Conservation (phyloP, 441 rosid genomes). For the Biscutella auriculata region DNA sequence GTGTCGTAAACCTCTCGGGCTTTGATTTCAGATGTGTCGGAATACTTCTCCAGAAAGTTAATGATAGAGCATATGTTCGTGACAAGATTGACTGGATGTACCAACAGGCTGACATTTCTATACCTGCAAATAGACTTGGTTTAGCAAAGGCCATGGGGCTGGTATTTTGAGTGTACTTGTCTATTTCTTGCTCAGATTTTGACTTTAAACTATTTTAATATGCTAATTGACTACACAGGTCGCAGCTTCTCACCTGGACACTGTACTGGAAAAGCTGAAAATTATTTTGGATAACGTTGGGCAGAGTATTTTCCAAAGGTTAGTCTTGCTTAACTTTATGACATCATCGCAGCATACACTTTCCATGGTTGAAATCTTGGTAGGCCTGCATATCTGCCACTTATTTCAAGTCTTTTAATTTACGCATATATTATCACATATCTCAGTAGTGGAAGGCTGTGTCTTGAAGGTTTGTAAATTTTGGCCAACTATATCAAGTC, state of each 20-base stretch:
- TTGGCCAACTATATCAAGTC: constrained; percentile 1
- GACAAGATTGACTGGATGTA: constrained; percentile 92
- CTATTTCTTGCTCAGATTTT: constrained; percentile 6
- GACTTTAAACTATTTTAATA: constrained; percentile 5
- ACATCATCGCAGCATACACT: neutral
- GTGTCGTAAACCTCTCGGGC: neutral
- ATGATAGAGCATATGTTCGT: constrained; percentile 72
- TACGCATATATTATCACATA: neutral
- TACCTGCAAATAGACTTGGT: constrained; percentile 92
- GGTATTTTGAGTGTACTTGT: constrained; percentile 38
- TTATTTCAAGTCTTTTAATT: neutral
- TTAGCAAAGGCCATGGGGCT: constrained; percentile 98
- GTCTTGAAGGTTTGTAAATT: neutral
- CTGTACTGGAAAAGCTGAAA: constrained; percentile 91
- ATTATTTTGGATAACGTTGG: constrained; percentile 77
- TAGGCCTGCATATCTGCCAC: neutral
- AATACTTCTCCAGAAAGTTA: constrained; percentile 90
- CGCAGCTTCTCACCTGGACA: constrained; percentile 95
- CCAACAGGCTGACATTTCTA: constrained; percentile 72
- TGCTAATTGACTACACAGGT: constrained; percentile 43
- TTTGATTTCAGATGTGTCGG: constrained; percentile 70
- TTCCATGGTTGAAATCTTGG: neutral
- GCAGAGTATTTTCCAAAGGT: constrained; percentile 84
- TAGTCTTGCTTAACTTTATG: constrained; percentile 8
- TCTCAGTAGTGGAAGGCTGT: neutral